Evolutionary conservation across 23 red algal genomes (phyloP).

Genomic region (Chondrus crispus): DNA sequence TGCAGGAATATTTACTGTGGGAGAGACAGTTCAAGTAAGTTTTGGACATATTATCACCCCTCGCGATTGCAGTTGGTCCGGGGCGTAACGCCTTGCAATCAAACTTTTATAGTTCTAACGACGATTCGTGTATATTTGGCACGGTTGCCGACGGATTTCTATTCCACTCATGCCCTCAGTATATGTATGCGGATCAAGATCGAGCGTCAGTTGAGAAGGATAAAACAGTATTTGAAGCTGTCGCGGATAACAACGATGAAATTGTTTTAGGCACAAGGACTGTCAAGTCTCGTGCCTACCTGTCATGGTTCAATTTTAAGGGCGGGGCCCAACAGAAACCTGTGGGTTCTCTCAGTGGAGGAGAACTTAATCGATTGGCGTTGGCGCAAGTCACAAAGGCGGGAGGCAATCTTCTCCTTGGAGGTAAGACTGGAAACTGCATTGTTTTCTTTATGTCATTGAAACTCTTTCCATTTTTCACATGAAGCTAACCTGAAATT

Average conservation of each 20-base stretch:
- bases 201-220: conserved; percentile 61
- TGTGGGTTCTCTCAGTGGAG: conserved; percentile 73
- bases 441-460: background rate
- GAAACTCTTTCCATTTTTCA: background rate
- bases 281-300: conserved; percentile 80
- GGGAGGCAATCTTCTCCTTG: conserved; percentile 82
- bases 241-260: conserved; percentile 69
- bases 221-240: conserved; percentile 77
- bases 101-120: background rate
- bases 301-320: conserved; percentile 92
- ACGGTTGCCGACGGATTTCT: background rate
- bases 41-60: no score
- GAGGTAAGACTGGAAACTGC: background rate
- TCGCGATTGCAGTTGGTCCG: no score
- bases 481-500: background rate
- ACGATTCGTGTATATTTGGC: background rate
- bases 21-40: conserved; percentile 78
- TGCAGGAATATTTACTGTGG: conserved; percentile 66
- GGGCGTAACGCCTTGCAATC: no score
- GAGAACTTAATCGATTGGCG: conserved; percentile 76
- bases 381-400: conserved; percentile 82
- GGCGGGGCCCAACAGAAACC: conserved; percentile 83
- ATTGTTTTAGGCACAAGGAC: conserved; percentile 58
- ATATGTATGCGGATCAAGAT: conserved; percentile 90
- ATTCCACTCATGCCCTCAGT: no score